These are phyloP conservation scores for Lyophyllum semitale DNA, from an alignment of 768 basidiomycete genomes.

Conservation along the genomic window DNA sequence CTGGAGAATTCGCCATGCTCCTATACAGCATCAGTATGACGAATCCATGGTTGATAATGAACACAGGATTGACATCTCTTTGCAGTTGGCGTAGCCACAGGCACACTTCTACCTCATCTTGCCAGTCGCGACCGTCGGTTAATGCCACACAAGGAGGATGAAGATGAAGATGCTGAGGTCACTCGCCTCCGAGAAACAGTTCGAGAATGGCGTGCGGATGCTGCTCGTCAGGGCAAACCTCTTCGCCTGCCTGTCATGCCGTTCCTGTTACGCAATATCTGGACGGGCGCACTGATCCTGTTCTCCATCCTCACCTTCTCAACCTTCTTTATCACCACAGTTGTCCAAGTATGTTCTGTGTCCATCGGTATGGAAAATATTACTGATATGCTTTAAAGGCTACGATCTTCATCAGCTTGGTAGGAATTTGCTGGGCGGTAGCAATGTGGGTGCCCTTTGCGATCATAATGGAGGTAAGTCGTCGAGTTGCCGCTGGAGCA, in stretches of 20 bases:
- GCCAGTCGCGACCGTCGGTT: slow-evolving; percentile 81
- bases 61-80: slow-evolving; percentile 12
- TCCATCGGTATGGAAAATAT: background rate
- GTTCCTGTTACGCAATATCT: slow-evolving; percentile 89
- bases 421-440: slow-evolving; percentile 95
- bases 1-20: slow-evolving; percentile 87
- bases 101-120: slow-evolving; percentile 78
- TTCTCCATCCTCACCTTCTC: slow-evolving; percentile 80
- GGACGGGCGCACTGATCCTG: slow-evolving; percentile 84
- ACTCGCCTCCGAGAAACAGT: slow-evolving; percentile 71
- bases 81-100: slow-evolving; percentile 83
- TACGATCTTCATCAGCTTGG: slow-evolving; percentile 76
- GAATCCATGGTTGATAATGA: too few relatives aligned
- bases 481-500: background rate
- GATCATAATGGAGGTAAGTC: slow-evolving; percentile 90
- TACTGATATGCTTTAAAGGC: slow-evolving; percentile 47
- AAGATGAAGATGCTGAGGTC: slow-evolving; percentile 75
- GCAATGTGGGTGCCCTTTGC: slow-evolving; percentile 98
- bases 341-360: slow-evolving; percentile 53
- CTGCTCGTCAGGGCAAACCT: slow-evolving; percentile 70
- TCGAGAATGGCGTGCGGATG: slow-evolving; percentile 83
- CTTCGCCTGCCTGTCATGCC: slow-evolving; percentile 86
- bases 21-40: slow-evolving; percentile 83
- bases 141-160: slow-evolving; percentile 69
- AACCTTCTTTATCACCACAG: slow-evolving; percentile 85